These are phyloP conservation scores for Protomyces inundatus DNA, from an alignment of 1,139 yeast genomes.

Conservation along the genomic window DNA sequence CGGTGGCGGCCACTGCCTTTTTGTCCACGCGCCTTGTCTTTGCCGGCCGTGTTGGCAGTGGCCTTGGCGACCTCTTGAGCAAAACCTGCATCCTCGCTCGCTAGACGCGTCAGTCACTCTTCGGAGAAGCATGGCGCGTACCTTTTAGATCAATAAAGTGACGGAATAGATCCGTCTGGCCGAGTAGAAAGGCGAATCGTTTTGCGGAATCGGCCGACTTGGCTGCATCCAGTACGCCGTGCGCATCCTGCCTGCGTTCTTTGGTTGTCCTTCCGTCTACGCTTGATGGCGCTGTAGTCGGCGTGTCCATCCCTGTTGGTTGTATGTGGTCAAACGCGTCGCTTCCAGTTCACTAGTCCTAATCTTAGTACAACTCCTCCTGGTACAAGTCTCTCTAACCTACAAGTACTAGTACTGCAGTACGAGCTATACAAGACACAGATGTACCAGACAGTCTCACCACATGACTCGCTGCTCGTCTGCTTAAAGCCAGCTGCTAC, in stretches of 20 bases:
- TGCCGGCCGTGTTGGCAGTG: conserved; percentile 42
- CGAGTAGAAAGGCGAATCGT: conserved; percentile 74
- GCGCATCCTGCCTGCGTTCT: conserved; percentile 19
- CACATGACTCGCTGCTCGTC: neutral
- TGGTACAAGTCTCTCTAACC: neutral
- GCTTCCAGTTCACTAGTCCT: neutral
- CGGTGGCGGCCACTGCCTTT: conserved; percentile 36
- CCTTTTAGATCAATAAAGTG: conserved; percentile 83
- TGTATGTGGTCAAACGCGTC: neutral
- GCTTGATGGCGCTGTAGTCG: conserved; percentile 13
- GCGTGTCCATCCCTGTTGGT: neutral
- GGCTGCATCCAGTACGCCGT: conserved; percentile 5
- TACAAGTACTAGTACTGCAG: neutral
- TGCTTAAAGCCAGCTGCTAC: conserved; percentile 3
- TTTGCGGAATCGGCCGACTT: conserved; percentile 60
- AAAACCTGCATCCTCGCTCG: conserved; percentile 54
- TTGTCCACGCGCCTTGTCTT: conserved; percentile 34
- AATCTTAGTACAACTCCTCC: neutral
- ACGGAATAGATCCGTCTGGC: conserved; percentile 68
- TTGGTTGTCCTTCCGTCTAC: conserved; percentile 16
- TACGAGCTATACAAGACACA: neutral
- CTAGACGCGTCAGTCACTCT: neutral
- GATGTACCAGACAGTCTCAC: neutral
- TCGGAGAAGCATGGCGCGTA: conserved; percentile 38
- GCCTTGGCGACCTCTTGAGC: conserved; percentile 53